These are phyloP conservation scores for Fusarium sp. DNA, from an alignment of 2,329 filamentous ascomycete species.

Conservation along the genomic window DNA sequence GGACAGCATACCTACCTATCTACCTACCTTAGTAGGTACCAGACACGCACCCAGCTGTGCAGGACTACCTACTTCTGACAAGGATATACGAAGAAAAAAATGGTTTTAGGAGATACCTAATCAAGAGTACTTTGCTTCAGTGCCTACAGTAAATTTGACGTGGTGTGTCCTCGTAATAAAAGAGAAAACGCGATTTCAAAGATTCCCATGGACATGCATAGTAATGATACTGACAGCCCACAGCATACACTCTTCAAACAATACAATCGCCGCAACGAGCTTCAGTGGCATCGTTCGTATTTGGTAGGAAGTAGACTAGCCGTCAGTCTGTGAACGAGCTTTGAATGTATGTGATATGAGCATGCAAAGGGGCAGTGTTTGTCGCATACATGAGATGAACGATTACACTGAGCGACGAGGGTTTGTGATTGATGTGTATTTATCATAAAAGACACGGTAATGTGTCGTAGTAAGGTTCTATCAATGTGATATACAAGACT, in stretches of 20 bases:
- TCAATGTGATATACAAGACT: background rate
- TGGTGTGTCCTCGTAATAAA: background rate
- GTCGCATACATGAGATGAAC: background rate
- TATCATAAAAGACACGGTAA: background rate
- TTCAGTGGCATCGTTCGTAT: background rate
- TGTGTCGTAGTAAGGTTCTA: background rate
- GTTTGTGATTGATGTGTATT: background rate
- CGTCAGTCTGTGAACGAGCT: background rate
- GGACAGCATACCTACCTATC: slow-evolving; percentile 1
- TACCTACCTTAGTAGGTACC: too few species aligned
- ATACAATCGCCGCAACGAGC: background rate
- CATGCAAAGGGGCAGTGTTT: background rate
- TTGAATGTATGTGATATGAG: background rate
- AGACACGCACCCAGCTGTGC: background rate
- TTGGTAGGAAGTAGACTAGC: background rate
- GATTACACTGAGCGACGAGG: background rate
- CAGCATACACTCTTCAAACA: background rate
- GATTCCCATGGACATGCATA: background rate
- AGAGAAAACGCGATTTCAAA: background rate
- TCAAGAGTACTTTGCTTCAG: background rate
- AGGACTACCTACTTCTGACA: background rate
- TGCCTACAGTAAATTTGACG: background rate
- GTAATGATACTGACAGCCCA: background rate
- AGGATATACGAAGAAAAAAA: background rate
- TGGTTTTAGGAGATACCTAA: background rate